These are phyloP conservation scores for Penicillium ochrochloron DNA, from an alignment of 495 filamentous ascomycete genomes.

Conservation along the genomic window DNA sequence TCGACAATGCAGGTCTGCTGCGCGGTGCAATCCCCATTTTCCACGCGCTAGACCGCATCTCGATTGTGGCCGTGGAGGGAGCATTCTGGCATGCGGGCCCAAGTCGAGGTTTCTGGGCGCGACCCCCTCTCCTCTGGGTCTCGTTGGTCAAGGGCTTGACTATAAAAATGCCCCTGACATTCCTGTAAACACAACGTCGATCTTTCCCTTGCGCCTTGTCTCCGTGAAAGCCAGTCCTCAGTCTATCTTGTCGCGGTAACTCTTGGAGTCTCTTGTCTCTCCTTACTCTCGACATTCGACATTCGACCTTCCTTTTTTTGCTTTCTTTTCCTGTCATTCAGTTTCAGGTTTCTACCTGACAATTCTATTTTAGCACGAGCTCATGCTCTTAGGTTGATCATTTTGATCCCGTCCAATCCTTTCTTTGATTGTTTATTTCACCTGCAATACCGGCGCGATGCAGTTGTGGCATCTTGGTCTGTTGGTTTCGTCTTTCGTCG, in stretches of 20 bases:
- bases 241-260: constrained; percentile 10
- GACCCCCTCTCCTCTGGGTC: constrained; percentile 16
- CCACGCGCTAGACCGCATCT: constrained; percentile 23
- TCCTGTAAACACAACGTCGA: constrained; percentile 39
- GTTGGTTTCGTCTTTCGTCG: constrained; percentile 31
- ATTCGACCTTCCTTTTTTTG: constrained; percentile 18
- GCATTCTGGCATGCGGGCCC: constrained; percentile 37
- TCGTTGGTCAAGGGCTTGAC: constrained; percentile 27
- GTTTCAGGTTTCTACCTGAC: constrained; percentile 6
- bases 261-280: constrained; percentile 10
- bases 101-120: constrained; percentile 13
- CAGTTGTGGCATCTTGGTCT: constrained; percentile 33
- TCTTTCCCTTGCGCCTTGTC: constrained; percentile 26
- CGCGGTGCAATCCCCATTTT: constrained; percentile 18
- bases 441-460: constrained; percentile 29
- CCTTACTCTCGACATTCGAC: constrained; percentile 10
- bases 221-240: constrained; percentile 16
- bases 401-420: constrained; percentile 31
- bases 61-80: constrained; percentile 15
- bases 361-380: constrained; percentile 23
- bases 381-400: constrained; percentile 31
- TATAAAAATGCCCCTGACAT: constrained; percentile 43
- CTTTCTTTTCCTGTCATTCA: not conserved
- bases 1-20: constrained; percentile 31
- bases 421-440: constrained; percentile 1